These are phyloP conservation scores for Trichocladium uniseriatum DNA, from an alignment of 495 filamentous ascomycete species.

Conservation along the genomic window DNA sequence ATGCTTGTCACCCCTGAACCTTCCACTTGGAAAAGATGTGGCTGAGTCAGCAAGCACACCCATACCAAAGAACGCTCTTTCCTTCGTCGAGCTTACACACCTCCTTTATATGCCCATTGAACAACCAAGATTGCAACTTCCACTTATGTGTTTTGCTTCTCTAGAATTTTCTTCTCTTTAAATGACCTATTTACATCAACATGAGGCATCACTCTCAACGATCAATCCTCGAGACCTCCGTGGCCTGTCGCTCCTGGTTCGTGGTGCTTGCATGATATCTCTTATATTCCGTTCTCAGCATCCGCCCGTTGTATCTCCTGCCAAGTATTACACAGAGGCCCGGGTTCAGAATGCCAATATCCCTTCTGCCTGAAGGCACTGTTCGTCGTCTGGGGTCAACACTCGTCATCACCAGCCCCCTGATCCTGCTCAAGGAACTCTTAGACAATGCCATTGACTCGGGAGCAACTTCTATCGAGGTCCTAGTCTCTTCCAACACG, in stretches of 20 bases:
- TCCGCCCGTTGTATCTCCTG: not conserved
- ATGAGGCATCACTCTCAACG: too few relatives aligned
- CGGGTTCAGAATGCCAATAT: conserved; percentile 25
- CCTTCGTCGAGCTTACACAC: too few relatives aligned
- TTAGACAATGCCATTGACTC: conserved; percentile 89
- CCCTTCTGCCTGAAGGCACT: conserved; percentile 51
- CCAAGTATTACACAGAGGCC: too few relatives aligned
- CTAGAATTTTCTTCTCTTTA: too few relatives aligned
- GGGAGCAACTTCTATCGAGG: conserved; percentile 57
- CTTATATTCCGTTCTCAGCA: not conserved
- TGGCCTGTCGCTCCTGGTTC: not conserved
- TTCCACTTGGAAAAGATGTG: not conserved
- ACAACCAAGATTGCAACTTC: too few relatives aligned
- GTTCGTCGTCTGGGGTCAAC: conserved; percentile 61
- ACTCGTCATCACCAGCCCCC: conserved; percentile 62
- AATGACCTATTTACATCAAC: too few relatives aligned
- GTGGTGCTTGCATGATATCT: not conserved
- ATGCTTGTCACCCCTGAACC: not conserved
- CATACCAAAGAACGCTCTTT: too few relatives aligned
- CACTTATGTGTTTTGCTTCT: too few relatives aligned
- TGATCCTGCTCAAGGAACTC: conserved; percentile 78
- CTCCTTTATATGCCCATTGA: too few relatives aligned
- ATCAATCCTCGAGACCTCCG: too few relatives aligned
- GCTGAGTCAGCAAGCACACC: not conserved
- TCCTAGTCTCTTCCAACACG: conserved; percentile 67